Conservation (phyloP, 108 stramenopile genomes). For the Cylindrotheca closterium region DNA sequence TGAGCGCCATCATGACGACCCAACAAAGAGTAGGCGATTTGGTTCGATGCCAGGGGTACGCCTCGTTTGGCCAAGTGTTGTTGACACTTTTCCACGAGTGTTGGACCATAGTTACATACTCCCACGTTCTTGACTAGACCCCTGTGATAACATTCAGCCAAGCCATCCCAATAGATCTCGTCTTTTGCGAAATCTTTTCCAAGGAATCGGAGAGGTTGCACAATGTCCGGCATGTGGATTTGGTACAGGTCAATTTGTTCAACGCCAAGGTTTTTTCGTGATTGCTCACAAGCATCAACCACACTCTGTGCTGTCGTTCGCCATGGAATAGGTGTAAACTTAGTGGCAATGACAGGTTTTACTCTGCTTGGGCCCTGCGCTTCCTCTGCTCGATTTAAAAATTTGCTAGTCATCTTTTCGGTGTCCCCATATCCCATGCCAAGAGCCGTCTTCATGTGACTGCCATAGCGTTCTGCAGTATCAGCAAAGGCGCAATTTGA, state of each 20-base stretch:
- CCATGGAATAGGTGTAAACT: constrained; percentile 72
- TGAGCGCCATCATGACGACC: constrained; percentile 61
- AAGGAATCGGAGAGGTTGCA: constrained; percentile 45
- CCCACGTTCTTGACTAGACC: constrained; percentile 71
- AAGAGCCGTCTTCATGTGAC: constrained; percentile 53
- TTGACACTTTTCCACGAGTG: constrained; percentile 43
- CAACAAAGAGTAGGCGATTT: constrained; percentile 64
- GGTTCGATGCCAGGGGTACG: constrained; percentile 66
- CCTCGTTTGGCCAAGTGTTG: constrained; percentile 42
- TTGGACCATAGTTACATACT: constrained; percentile 68
- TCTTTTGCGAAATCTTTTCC: constrained; percentile 39
- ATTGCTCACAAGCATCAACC: constrained; percentile 62
- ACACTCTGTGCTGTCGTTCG: constrained; percentile 53
- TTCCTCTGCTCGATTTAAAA: constrained; percentile 12
- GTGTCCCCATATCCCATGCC: constrained; percentile 60
- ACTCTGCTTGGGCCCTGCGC: constrained; percentile 9
- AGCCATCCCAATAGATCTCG: constrained; percentile 62
- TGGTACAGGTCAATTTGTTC: constrained; percentile 70
- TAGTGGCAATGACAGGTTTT: constrained; percentile 50
- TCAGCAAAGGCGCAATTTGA: constrained; percentile 58
- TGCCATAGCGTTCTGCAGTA: constrained; percentile 68
- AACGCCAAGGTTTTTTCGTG: constrained; percentile 54
- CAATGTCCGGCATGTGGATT: constrained; percentile 77
- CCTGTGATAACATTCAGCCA: constrained; percentile 58
- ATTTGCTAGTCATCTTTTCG: constrained; percentile 39